phyloP scores from a whole-genome alignment of 2,329 filamentous ascomycete species.

The Catunica adiposa region DNA sequence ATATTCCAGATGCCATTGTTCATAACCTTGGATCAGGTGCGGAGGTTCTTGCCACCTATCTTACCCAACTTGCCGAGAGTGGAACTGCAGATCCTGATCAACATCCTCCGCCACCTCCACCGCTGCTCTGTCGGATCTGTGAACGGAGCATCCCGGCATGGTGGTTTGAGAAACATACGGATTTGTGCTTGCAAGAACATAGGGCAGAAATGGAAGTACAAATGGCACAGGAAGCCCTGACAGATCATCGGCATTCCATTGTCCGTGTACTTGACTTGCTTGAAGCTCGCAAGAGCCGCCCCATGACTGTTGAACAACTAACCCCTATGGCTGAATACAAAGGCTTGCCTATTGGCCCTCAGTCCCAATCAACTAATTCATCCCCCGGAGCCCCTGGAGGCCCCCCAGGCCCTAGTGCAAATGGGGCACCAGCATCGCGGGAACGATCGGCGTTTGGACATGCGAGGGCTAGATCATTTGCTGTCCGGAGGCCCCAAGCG shows the following conservation, averaged over 20 bases:
- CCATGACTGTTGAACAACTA: slow-evolving; percentile 37
- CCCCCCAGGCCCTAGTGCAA: slow-evolving; percentile 40
- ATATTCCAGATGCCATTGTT: slow-evolving; percentile 74
- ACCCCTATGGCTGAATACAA: slow-evolving; percentile 64
- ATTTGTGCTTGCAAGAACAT: slow-evolving; percentile 89
- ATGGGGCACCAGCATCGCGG: slow-evolving; percentile 35
- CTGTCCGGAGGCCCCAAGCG: slow-evolving; percentile 72
- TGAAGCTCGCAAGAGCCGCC: slow-evolving; percentile 58
- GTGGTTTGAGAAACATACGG: slow-evolving; percentile 99
- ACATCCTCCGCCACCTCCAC: slow-evolving; percentile 65
- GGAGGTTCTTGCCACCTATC: slow-evolving; percentile 83
- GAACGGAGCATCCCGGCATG: slow-evolving; percentile 93
- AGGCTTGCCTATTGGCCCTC: slow-evolving; percentile 65
- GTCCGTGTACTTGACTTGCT: slow-evolving; percentile 88
- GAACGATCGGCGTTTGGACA: slow-evolving; percentile 68
- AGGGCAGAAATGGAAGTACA: slow-evolving; percentile 96
- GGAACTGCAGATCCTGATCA: slow-evolving; percentile 58
- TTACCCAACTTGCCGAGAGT: slow-evolving; percentile 74
- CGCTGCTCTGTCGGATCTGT: slow-evolving; percentile 88
- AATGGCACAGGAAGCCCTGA: slow-evolving; percentile 79
- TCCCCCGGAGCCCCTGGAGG: slow-evolving; percentile 36
- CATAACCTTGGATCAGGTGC: slow-evolving; percentile 89
- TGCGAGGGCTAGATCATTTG: slow-evolving; percentile 70
- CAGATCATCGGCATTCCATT: slow-evolving; percentile 84
- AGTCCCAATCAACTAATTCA: slow-evolving; percentile 50